Evolutionary conservation across 805 yeast species (phyloP).

Genomic region (Dipodascopsis tothii): DNA sequence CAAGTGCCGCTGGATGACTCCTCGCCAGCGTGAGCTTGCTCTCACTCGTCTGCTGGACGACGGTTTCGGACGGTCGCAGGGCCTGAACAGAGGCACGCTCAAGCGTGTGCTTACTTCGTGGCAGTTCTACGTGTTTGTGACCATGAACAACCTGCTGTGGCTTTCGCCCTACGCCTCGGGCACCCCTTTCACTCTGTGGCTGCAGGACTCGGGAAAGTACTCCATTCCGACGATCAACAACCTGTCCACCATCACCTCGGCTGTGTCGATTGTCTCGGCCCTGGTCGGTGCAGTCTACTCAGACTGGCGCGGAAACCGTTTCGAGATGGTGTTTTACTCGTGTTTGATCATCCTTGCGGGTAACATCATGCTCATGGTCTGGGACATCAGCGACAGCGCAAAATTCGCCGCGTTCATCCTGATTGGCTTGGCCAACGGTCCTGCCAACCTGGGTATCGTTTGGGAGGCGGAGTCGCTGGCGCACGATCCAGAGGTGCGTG

Average conservation of each 20-base stretch:
- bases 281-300: slow-evolving; percentile 31
- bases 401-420: slow-evolving; percentile 55
- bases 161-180: slow-evolving; percentile 35
- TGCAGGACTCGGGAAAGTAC: slow-evolving; percentile 38
- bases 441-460: slow-evolving; percentile 51
- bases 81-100: slow-evolving; percentile 33
- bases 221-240: slow-evolving; percentile 42
- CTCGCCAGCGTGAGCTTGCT: slow-evolving; percentile 49
- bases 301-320: slow-evolving; percentile 46
- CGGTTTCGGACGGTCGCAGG: slow-evolving; percentile 28
- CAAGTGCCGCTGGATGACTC: slow-evolving; percentile 46
- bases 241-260: slow-evolving; percentile 50
- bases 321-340: slow-evolving; percentile 48
- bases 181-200: slow-evolving; percentile 58
- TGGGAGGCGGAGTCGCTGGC: slow-evolving; percentile 56
- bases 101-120: slow-evolving; percentile 45
- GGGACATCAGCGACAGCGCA: slow-evolving; percentile 47
- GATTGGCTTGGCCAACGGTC: slow-evolving; percentile 53
- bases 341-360: slow-evolving; percentile 48
- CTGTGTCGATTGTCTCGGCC: slow-evolving; percentile 45
- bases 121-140: slow-evolving; percentile 35
- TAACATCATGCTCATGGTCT: slow-evolving; percentile 46
- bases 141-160: slow-evolving; percentile 34
- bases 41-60: slow-evolving; percentile 38
- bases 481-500: slow-evolving; percentile 46